Base-by-base conservation (phyloP, 371 early-diverging fungal species). In the Mortierella sp. region DNA sequence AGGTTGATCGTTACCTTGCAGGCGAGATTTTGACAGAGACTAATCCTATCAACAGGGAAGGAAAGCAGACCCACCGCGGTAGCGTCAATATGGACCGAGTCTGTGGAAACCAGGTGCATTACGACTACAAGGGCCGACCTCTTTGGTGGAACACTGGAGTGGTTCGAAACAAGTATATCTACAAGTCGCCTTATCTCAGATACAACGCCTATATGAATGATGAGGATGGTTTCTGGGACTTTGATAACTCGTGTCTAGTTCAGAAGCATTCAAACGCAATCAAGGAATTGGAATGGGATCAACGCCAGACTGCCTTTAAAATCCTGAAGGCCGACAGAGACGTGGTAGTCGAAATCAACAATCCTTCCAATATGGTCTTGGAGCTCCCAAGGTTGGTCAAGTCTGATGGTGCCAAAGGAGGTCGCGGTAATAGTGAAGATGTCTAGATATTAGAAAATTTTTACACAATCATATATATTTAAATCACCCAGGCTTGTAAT, bases 131-230 rank as follows among this genome's bases (percentile, higher is more conserved):
- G 50, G 84, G 83, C 13, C 69, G 68, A 21, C 87, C 87, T 4
- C 72, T 85, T 57, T 88, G 88, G 88, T 88, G 87, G 87, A 88
- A 88, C 74, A 84, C 86, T n/a, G 88, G 87, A 15, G 58, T 88
- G 11, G 63, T 86, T 22, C 72, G 86, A 48, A 83, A 88, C 70
- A 88, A 88, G 69, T 81, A 58, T 59, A 63, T 66, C 48, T 2
- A 9, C 3, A 24, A 33, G 2, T 74, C 75, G 32, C 75, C 69
- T 0, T 81, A 81, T 16, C 70, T 81, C 45, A 71, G 71, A 50
- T 81, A 81, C 57, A 69, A 65, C 0, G 81, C 75, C 11, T 81
- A 75, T 32, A 69, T 72, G 76, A 68, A 65, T 62, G 69, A 81
- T 33, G 81, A 81, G 69, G 81, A 81, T 32, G 81, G 81, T 5